Conservation (phyloP, 768 basidiomycete species). For the Antrodiella citrinella region DNA sequence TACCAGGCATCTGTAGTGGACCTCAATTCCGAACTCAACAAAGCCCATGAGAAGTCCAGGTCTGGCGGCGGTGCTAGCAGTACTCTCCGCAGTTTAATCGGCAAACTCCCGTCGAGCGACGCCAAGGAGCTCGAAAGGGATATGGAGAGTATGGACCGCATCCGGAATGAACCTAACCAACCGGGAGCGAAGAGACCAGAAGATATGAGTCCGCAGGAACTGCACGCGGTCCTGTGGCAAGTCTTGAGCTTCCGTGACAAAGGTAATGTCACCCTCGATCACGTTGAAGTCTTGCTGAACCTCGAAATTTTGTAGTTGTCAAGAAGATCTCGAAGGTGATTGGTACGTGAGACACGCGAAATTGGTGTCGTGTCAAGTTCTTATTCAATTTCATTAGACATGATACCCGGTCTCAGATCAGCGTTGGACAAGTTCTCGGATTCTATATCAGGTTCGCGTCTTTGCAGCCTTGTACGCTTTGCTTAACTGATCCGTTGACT, state of each 20-base stretch:
- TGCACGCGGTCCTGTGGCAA: conserved; percentile 79
- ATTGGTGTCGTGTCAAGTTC: neutral
- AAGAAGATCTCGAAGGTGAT: conserved; percentile 77
- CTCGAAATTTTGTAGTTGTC: conserved; percentile 32
- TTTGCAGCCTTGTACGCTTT: neutral
- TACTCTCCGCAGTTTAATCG: conserved; percentile 51
- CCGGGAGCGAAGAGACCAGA: conserved; percentile 60
- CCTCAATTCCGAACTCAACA: conserved; percentile 68
- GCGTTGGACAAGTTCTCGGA: conserved; percentile 77
- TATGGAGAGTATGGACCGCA: conserved; percentile 64
- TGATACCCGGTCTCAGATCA: conserved; percentile 70
- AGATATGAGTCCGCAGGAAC: conserved; percentile 83
- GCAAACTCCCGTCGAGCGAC: conserved; percentile 52
- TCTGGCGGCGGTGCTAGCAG: conserved; percentile 26
- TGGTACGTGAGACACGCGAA: conserved; percentile 31
- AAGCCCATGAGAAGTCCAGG: conserved; percentile 49
- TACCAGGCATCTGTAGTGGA: conserved; percentile 73
- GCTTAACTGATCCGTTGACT: conserved; percentile 5
- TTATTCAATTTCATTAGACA: conserved; percentile 36
- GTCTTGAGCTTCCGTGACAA: conserved; percentile 80
- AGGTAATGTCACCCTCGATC: conserved; percentile 29
- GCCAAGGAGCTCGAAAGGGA: conserved; percentile 64
- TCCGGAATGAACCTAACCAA: conserved; percentile 43
- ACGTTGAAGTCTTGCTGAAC: neutral
- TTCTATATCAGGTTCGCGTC: conserved; percentile 48